These are phyloP conservation scores for Glonium stellatum DNA, from an alignment of 495 filamentous ascomycete genomes.

Conservation along the genomic window DNA sequence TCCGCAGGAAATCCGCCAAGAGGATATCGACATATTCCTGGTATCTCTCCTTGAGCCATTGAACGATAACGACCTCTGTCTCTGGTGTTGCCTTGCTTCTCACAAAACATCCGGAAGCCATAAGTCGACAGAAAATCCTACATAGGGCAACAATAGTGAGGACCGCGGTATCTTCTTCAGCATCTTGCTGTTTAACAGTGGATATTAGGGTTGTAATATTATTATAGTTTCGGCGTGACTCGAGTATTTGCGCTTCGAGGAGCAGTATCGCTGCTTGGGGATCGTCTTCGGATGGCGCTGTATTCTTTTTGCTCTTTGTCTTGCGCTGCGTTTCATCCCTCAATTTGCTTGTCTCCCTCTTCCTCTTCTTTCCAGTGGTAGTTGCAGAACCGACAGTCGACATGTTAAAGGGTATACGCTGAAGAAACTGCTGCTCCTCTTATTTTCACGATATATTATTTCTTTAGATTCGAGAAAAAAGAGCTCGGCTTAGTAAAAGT, in stretches of 20 bases:
- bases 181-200: conserved; percentile 46
- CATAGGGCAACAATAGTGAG: conserved; percentile 74
- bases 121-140: conserved; percentile 78
- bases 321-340: conserved; percentile 1
- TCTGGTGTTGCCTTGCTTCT: conserved; percentile 56
- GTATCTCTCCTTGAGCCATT: conserved; percentile 72
- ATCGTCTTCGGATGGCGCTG: conserved; percentile 33
- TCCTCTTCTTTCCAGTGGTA: conserved; percentile 27
- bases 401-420: conserved; percentile 8
- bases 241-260: conserved; percentile 69
- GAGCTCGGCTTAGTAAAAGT: conserved; percentile 6
- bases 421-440: background rate
- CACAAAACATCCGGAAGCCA: conserved; percentile 64
- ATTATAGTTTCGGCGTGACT: conserved; percentile 87
- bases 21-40: conserved; percentile 50
- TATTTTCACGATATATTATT: too few relatives aligned
- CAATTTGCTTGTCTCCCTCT: conserved; percentile 20
- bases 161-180: conserved; percentile 37
- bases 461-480: conserved; percentile 5
- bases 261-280: conserved; percentile 49
- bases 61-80: conserved; percentile 63
- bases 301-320: conserved; percentile 7
- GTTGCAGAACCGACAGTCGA: conserved; percentile 1
- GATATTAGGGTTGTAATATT: conserved; percentile 71
- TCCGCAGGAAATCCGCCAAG: conserved; percentile 17